phyloP scores from a whole-genome alignment of 495 filamentous ascomycete genomes.

The Penicillium odoratum region DNA sequence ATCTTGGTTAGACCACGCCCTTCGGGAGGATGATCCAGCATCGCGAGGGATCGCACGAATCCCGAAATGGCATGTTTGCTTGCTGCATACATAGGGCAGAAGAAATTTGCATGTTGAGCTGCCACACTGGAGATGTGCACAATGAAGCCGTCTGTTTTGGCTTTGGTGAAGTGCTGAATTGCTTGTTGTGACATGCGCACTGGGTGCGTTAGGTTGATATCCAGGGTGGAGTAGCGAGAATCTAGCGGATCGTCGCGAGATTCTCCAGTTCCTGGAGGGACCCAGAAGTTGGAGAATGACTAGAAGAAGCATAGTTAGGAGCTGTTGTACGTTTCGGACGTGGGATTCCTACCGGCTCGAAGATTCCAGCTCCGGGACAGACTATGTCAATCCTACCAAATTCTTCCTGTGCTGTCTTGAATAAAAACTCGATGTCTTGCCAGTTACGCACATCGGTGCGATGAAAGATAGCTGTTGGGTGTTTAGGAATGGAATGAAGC shows the following conservation, averaged over 20 bases:
- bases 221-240: neutral
- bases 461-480: neutral
- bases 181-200: neutral
- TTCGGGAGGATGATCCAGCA: neutral
- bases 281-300: neutral
- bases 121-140: neutral
- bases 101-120: neutral
- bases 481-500: neutral
- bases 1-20: neutral
- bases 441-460: neutral
- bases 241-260: neutral
- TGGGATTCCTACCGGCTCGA: neutral
- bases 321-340: too few species aligned
- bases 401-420: neutral
- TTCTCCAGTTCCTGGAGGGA: neutral
- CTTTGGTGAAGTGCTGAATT: neutral
- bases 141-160: neutral
- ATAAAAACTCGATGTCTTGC: neutral
- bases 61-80: constrained; percentile 2
- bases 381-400: neutral
- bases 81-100: neutral
- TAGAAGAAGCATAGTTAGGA: neutral
- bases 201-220: neutral
- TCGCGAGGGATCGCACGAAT: neutral
- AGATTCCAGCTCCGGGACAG: neutral